phyloP scores from a whole-genome alignment of 495 filamentous ascomycete genomes.

The Penicillium goetzii region DNA sequence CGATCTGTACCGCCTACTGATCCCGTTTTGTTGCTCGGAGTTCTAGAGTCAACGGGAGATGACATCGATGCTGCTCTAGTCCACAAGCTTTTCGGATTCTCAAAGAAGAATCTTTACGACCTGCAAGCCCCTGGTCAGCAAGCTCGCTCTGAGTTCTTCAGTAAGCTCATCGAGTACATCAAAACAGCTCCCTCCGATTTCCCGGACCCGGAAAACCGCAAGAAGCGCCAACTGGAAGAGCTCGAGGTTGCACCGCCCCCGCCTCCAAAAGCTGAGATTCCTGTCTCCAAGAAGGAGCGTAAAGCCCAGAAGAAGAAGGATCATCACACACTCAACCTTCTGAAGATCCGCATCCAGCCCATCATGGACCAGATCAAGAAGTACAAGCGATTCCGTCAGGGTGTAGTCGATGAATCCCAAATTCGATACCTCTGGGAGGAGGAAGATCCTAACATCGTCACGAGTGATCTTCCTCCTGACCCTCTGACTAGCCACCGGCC shows the following conservation, averaged over 20 bases:
- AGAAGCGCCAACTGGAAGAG: slow-evolving; percentile 77
- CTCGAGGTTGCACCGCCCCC: slow-evolving; percentile 76
- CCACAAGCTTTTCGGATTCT: slow-evolving; percentile 80
- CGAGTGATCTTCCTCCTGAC: slow-evolving; percentile 69
- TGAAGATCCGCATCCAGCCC: slow-evolving; percentile 86
- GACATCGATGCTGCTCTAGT: slow-evolving; percentile 64
- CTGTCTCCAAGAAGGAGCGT: slow-evolving; percentile 71
- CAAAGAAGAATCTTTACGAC: slow-evolving; percentile 71
- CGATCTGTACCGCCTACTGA: slow-evolving; percentile 81
- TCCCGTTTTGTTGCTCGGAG: slow-evolving; percentile 81
- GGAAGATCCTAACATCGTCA: slow-evolving; percentile 76
- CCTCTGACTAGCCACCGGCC: slow-evolving; percentile 63
- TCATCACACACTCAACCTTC: slow-evolving; percentile 73
- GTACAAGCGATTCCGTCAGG: slow-evolving; percentile 81
- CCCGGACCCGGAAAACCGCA: slow-evolving; percentile 81
- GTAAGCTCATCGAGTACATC: slow-evolving; percentile 69
- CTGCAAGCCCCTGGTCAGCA: slow-evolving; percentile 66
- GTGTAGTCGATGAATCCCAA: slow-evolving; percentile 70
- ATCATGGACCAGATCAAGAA: slow-evolving; percentile 94
- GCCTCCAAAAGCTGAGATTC: slow-evolving; percentile 58
- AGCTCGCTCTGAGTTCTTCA: slow-evolving; percentile 77
- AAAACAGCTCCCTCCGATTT: slow-evolving; percentile 80
- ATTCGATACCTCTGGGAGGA: slow-evolving; percentile 84
- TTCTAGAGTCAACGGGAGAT: slow-evolving; percentile 67
- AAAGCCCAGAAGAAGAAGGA: slow-evolving; percentile 81